Evolutionary conservation across 2,329 filamentous ascomycete genomes (phyloP).

Genomic region (Cryphonectria carpinicola): DNA sequence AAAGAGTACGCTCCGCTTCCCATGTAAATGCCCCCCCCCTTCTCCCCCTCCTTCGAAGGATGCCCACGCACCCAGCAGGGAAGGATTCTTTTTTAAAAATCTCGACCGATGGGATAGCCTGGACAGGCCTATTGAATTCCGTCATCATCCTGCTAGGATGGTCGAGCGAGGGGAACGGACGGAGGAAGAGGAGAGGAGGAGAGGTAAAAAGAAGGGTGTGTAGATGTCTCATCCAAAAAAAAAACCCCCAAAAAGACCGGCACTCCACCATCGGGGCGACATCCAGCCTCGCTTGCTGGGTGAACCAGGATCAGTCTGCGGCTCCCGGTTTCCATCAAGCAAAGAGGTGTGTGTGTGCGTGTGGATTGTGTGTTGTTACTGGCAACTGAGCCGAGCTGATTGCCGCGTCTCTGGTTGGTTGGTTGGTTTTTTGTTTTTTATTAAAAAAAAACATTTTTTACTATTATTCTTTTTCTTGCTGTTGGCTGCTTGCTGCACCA

Average conservation of each 20-base stretch:
- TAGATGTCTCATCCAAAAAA: no score
- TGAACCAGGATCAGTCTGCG: not conserved
- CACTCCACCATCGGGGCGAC: no score
- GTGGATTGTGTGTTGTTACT: not conserved
- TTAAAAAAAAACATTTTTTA: no score
- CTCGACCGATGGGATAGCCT: not conserved
- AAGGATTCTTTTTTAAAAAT: not conserved
- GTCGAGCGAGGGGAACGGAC: not conserved
- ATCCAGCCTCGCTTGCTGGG: no score
- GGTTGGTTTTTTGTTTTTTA: no score
- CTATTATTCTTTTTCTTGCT: not conserved
- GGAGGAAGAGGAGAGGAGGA: no score
- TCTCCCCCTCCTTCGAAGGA: not conserved
- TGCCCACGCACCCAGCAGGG: not conserved
- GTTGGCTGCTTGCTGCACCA: not conserved
- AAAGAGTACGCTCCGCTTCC: constrained; percentile 5
- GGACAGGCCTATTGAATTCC: not conserved
- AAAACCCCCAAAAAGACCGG: no score
- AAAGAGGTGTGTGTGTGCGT: not conserved
- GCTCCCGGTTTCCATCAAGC: no score
- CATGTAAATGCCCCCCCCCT: not conserved
- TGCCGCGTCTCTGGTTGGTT: not conserved
- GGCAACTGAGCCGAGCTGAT: not conserved
- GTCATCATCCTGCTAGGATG: constrained; percentile 1
- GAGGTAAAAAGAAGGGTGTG: no score